Conservation (phyloP, 2,329 filamentous ascomycete species). For the Paecilomyces sp. region DNA sequence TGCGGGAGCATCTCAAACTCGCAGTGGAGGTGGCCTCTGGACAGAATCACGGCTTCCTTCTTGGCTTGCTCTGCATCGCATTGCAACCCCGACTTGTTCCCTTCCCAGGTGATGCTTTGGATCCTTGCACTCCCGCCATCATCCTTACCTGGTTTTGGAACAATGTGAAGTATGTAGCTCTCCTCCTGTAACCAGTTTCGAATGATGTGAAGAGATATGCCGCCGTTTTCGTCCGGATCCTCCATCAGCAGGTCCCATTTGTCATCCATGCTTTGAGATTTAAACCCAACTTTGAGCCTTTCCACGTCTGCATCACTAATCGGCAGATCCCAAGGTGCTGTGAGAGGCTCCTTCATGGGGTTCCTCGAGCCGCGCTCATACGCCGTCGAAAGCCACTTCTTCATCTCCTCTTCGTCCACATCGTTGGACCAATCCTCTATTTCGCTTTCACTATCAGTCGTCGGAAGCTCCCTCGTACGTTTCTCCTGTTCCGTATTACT, state of each 20-base stretch:
- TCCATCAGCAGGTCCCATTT: conserved; percentile 14
- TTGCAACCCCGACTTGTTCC: conserved; percentile 9
- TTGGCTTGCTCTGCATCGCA: conserved; percentile 14
- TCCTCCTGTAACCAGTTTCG: conserved; percentile 13
- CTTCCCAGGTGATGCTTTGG: conserved; percentile 3
- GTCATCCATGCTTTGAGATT: conserved; percentile 12
- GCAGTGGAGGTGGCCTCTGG: conserved; percentile 10
- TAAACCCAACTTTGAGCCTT: conserved; percentile 15
- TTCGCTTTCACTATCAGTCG: background rate
- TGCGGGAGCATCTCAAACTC: conserved; percentile 12
- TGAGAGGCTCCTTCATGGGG: conserved; percentile 7
- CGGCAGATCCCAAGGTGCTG: conserved; percentile 10
- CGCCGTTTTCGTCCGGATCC: conserved; percentile 12
- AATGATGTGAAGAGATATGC: conserved; percentile 13
- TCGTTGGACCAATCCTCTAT: background rate
- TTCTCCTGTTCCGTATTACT: background rate
- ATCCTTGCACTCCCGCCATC: background rate
- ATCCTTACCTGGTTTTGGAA: background rate
- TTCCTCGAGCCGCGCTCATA: conserved; percentile 6
- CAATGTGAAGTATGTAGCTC: background rate
- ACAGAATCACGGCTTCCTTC: conserved; percentile 13
- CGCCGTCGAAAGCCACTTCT: background rate
- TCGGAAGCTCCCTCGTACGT: background rate
- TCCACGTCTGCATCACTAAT: conserved; percentile 15
- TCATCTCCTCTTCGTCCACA: background rate